Percentiles rank a stretch among this genome's conserved stretches.
Evolutionary conservation across 192 early-diverging fungal genomes (phyloP).

Genomic region (Haplosporangium gracile): DNA sequence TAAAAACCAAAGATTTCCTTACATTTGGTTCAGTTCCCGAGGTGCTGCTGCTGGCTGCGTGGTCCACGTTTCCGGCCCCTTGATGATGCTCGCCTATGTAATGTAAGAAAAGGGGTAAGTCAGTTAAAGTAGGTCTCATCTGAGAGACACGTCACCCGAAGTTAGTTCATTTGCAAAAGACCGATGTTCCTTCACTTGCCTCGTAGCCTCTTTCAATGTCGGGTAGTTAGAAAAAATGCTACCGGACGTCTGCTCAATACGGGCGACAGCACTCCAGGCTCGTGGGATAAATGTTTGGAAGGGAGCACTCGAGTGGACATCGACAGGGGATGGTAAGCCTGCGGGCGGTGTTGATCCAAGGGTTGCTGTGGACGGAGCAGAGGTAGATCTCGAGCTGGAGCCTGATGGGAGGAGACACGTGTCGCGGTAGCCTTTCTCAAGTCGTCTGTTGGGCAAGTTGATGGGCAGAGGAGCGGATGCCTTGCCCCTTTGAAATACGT

Average conservation of each 20-base stretch:
- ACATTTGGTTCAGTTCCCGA: too few species aligned
- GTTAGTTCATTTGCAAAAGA: too few species aligned
- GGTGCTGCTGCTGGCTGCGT: too few species aligned
- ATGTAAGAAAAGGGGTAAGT: too few species aligned
- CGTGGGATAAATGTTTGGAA: conserved; percentile 20
- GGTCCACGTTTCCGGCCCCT: too few species aligned
- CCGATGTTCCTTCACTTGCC: conserved; percentile 24
- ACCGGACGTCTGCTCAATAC: not conserved
- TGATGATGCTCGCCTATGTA: too few species aligned
- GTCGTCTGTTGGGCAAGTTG: conserved; percentile 31
- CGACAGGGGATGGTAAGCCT: not conserved
- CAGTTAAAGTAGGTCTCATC: too few species aligned
- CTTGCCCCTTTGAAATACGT: conserved; percentile 15
- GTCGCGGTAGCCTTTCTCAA: conserved; percentile 12
- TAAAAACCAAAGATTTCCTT: too few species aligned
- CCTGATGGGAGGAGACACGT: conserved; percentile 16
- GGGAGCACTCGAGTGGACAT: conserved; percentile 6
- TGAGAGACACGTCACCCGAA: too few species aligned
- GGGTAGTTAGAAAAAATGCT: conserved; percentile 24
- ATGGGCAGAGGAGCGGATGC: conserved; percentile 28
- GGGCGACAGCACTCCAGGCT: conserved; percentile 30
- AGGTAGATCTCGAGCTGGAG: conserved; percentile 37
- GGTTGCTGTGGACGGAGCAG: conserved; percentile 2
- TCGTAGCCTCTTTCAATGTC: conserved; percentile 39
- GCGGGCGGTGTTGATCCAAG: conserved; percentile 9